Conservation (phyloP, 2,329 filamentous ascomycete species). For the Diaporthe ampelina region DNA sequence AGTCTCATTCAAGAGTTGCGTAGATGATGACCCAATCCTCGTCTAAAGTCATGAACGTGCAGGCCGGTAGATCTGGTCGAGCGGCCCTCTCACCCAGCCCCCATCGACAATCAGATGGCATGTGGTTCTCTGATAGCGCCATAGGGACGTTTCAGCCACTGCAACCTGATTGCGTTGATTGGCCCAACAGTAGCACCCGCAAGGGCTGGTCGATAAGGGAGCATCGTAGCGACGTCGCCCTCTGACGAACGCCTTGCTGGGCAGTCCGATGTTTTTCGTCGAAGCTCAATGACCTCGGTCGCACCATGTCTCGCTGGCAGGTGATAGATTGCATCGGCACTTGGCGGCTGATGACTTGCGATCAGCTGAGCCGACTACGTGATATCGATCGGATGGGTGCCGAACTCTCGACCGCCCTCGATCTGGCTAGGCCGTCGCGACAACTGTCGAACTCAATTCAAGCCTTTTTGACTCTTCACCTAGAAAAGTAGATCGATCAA, state of each 20-base stretch:
- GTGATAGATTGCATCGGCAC: constrained; percentile 8
- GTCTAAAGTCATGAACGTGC: background rate
- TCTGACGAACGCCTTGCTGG: constrained; percentile 13
- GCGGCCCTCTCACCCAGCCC: background rate
- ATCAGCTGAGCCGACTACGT: background rate
- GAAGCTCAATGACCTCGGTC: background rate
- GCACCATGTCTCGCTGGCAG: constrained; percentile 23
- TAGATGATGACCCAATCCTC: constrained; percentile 1
- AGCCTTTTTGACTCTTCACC: background rate
- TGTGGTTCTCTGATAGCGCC: background rate
- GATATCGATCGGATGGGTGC: background rate
- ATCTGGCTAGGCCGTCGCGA: constrained; percentile 3
- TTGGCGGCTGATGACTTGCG: constrained; percentile 12
- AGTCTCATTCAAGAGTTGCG: background rate
- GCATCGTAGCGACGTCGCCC: constrained; percentile 18
- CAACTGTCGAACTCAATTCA: background rate
- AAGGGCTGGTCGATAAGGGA: constrained; percentile 21
- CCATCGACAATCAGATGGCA: constrained; percentile 10
- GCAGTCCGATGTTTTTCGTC: constrained; percentile 10
- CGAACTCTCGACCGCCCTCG: background rate
- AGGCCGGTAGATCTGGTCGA: background rate
- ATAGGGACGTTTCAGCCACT: constrained; percentile 1
- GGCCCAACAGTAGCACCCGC: constrained; percentile 5
- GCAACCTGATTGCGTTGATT: constrained; percentile 8
- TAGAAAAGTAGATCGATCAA: background rate